A percentile compares a stretch with the other conserved stretches of the same genome.
These are phyloP conservation scores for Trichomonas vaginalis DNA, from an alignment of 208 protist species.

Conservation along the genomic window DNA sequence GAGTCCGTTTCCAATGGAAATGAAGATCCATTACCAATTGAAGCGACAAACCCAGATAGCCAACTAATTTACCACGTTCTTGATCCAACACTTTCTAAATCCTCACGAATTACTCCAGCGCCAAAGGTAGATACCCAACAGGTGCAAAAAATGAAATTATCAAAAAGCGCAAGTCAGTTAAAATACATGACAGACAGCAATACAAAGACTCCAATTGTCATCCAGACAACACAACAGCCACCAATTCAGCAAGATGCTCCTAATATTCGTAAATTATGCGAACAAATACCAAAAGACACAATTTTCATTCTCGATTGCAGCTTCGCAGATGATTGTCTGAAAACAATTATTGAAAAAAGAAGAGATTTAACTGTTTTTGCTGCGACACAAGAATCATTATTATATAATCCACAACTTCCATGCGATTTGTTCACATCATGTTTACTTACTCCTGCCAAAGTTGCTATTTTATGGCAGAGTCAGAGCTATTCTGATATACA, in stretches of 20 bases:
- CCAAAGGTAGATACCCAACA: neutral
- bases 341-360: neutral
- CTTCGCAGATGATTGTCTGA: neutral
- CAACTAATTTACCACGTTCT: neutral
- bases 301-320: conserved; percentile 6
- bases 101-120: neutral
- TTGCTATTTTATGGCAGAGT: neutral
- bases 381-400: neutral
- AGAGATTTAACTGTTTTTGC: neutral
- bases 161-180: neutral
- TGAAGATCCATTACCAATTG: neutral
- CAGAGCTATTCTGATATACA: conserved; percentile 10
- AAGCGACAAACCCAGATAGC: neutral
- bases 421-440: conserved; percentile 4
- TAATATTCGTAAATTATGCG: neutral
- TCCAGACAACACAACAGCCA: neutral
- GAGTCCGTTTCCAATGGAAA: neutral
- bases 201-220: neutral
- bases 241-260: neutral
- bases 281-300: neutral
- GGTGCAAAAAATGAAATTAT: neutral
- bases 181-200: neutral
- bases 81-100: neutral
- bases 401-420: neutral
- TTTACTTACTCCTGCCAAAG: neutral